Evolutionary conservation across 768 basidiomycete species (phyloP).

Genomic region (Phanerochaete carnosa): DNA sequence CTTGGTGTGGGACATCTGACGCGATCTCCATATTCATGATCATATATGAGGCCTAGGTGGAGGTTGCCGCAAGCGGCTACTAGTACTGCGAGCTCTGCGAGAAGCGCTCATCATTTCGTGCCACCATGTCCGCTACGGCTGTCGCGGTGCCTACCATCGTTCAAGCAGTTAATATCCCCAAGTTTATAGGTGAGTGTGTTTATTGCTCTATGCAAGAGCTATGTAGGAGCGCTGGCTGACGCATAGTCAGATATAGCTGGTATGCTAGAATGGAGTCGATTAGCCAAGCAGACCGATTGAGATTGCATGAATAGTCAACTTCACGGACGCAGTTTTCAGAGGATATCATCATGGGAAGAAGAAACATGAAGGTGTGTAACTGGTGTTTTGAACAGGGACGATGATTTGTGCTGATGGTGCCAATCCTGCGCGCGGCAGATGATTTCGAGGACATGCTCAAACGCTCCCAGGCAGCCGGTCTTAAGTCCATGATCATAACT

Average conservation of each 20-base stretch:
- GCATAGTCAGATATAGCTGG: constrained; percentile 36
- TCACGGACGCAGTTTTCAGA: constrained; percentile 57
- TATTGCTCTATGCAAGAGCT: too few species aligned
- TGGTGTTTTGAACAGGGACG: constrained; percentile 8
- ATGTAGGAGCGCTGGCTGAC: not conserved
- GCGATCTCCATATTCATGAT: not conserved
- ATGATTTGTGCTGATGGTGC: not conserved
- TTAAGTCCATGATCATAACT: constrained; percentile 72
- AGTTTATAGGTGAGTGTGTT: constrained; percentile 31
- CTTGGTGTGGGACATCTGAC: not conserved
- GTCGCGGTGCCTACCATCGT: constrained; percentile 18
- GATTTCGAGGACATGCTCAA: constrained; percentile 59
- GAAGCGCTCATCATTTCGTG: not conserved
- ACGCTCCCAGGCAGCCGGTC: constrained; percentile 56
- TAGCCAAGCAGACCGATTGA: not conserved
- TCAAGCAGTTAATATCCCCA: constrained; percentile 17
- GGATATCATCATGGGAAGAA: constrained; percentile 46
- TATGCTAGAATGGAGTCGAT: constrained; percentile 13
- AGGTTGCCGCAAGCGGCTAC: too few species aligned
- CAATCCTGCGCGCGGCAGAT: constrained; percentile 37
- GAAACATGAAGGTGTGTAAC: constrained; percentile 45
- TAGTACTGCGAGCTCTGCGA: too few species aligned
- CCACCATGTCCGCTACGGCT: constrained; percentile 26
- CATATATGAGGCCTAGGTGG: too few species aligned
- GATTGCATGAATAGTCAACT: constrained; percentile 35